Evolutionary conservation across 2,329 filamentous ascomycete genomes (phyloP).

Genomic region (Sporothrix phasma): DNA sequence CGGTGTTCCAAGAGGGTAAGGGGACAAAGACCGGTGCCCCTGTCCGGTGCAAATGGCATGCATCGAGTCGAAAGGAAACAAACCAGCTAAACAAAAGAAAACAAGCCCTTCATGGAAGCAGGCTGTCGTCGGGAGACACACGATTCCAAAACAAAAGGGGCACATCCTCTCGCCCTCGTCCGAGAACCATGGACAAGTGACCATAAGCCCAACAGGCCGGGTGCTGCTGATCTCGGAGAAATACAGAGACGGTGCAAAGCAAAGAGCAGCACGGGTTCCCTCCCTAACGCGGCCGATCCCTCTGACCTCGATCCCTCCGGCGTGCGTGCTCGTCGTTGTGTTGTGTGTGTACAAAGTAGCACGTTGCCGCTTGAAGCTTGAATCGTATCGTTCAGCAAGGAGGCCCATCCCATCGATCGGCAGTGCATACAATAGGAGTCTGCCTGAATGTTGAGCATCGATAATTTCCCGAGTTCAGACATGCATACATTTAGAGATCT

Average conservation of each 20-base stretch:
- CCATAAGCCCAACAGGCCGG: neutral
- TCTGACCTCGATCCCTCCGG: neutral
- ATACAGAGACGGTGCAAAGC: neutral
- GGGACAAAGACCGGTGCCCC: neutral
- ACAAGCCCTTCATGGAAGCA: neutral
- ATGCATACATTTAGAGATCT: neutral
- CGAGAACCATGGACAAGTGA: neutral
- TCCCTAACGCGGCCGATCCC: neutral
- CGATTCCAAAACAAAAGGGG: neutral
- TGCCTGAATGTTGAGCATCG: neutral
- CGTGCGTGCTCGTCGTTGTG: neutral
- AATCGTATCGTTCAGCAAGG: too few relatives aligned
- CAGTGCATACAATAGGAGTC: neutral
- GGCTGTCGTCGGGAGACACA: neutral
- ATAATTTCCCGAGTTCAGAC: slow-evolving; percentile 8
- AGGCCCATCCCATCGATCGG: neutral
- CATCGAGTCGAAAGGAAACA: too few relatives aligned
- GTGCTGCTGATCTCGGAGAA: neutral
- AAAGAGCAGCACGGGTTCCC: neutral
- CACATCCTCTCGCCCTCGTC: neutral
- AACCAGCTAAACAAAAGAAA: neutral
- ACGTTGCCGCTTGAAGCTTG: too few relatives aligned
- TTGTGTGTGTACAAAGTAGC: too few relatives aligned
- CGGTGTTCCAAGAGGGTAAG: neutral
- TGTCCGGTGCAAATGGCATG: neutral